phyloP scores from a whole-genome alignment of 345 rosid species.

The Ailanthus altissimus region DNA sequence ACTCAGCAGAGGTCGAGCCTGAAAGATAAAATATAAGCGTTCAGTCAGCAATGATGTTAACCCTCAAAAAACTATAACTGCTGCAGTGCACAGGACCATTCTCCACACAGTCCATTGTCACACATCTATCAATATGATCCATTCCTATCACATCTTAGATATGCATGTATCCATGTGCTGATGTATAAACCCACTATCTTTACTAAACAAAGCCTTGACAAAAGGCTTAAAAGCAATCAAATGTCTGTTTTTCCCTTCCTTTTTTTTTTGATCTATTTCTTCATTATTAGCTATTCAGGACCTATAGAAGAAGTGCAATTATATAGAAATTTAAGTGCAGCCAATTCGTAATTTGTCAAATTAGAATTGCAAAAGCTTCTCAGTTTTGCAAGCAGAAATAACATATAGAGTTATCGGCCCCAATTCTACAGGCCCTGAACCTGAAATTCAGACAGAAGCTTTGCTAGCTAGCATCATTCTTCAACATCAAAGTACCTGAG shows the following conservation, averaged over 20 bases:
- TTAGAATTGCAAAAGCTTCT: background rate
- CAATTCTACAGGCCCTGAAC: background rate
- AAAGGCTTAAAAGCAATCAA: background rate
- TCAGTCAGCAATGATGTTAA: conserved; percentile 11
- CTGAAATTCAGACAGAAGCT: background rate
- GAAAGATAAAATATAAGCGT: conserved; percentile 17
- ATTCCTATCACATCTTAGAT: background rate
- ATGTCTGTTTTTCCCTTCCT: background rate
- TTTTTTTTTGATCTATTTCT: background rate
- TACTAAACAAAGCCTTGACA: background rate
- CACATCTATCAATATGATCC: background rate
- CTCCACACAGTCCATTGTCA: conserved; percentile 7
- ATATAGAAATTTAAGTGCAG: background rate
- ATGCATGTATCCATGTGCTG: background rate
- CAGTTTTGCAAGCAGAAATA: background rate
- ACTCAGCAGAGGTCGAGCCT: conserved; percentile 93
- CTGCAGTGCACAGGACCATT: background rate
- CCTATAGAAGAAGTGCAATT: background rate
- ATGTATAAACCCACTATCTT: background rate
- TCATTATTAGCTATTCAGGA: background rate
- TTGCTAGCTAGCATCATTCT: background rate
- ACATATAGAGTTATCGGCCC: background rate
- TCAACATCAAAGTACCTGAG: background rate
- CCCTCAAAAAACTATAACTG: conserved; percentile 1
- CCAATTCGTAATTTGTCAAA: background rate